A percentile compares a stretch with the other conserved stretches of the same genome.
These are phyloP conservation scores for Phylloporus sp. DNA, from an alignment of 768 basidiomycete species.

Conservation along the genomic window DNA sequence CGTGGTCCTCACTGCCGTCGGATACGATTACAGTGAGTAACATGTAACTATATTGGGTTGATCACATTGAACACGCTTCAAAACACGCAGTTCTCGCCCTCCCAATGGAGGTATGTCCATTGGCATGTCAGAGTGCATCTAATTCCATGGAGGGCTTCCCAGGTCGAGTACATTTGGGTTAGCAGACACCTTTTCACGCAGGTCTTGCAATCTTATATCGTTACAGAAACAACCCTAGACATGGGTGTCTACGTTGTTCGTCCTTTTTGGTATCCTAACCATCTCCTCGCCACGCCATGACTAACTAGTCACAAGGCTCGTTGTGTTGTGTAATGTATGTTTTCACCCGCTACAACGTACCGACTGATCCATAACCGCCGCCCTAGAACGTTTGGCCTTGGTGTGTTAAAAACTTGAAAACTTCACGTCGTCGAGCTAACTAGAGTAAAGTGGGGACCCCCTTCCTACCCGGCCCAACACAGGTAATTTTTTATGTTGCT, in stretches of 20 bases:
- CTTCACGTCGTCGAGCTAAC: not conserved
- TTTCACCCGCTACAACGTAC: not conserved
- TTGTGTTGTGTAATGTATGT: not conserved
- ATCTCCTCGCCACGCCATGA: not conserved
- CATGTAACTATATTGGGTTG: not conserved
- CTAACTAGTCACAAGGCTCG: not conserved
- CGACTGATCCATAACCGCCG: not conserved
- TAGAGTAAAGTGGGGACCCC: not conserved
- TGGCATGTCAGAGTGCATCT: not conserved
- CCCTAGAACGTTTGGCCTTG: not conserved
- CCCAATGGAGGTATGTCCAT: not conserved
- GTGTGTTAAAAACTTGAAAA: not conserved
- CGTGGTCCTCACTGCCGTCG: not conserved
- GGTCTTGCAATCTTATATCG: not conserved
- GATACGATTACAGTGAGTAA: conserved; percentile 1
- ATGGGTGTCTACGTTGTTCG: not conserved
- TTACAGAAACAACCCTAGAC: not conserved
- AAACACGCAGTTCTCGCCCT: not conserved
- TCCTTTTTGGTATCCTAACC: not conserved
- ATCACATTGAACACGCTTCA: not conserved
- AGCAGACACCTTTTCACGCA: not conserved
- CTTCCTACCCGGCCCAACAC: not conserved
- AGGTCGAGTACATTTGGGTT: conserved; percentile 2
- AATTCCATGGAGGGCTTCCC: not conserved
- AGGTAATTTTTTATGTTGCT: not conserved